Evolutionary conservation across 495 filamentous ascomycete species (phyloP).

Genomic region (Lophium mytilinum): DNA sequence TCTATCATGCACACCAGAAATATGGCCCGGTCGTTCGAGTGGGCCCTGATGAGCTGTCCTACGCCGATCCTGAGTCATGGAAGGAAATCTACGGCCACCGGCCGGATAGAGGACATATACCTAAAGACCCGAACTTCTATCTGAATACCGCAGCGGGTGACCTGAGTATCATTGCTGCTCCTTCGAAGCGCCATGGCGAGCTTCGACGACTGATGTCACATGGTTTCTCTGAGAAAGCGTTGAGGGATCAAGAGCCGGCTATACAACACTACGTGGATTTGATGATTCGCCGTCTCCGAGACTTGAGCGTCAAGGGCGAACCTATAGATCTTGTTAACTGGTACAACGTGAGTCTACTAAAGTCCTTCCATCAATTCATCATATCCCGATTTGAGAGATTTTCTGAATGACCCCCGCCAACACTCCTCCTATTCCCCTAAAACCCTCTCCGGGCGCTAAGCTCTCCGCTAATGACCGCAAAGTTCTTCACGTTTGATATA

Average conservation of each 20-base stretch:
- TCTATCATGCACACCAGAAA: slow-evolving; percentile 4
- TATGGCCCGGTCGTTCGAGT: slow-evolving; percentile 5
- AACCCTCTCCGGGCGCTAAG: too few relatives aligned
- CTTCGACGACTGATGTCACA: slow-evolving; percentile 4
- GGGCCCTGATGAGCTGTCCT: background rate
- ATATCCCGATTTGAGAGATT: too few relatives aligned
- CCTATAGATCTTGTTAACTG: background rate
- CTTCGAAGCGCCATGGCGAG: background rate
- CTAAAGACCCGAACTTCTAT: background rate
- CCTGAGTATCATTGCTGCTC: background rate
- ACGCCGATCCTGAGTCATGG: background rate
- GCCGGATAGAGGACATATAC: background rate
- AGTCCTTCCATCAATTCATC: too few relatives aligned
- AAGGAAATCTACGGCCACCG: slow-evolving; percentile 2
- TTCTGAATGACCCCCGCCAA: too few relatives aligned
- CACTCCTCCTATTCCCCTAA: too few relatives aligned
- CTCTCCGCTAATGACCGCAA: background rate
- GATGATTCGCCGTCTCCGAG: background rate
- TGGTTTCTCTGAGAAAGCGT: slow-evolving; percentile 7
- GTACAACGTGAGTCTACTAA: background rate
- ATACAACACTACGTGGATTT: slow-evolving; percentile 4
- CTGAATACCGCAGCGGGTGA: background rate
- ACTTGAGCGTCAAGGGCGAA: background rate
- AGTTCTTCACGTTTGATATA: slow-evolving; percentile 42
- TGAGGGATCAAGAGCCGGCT: slow-evolving; percentile 4